Percentiles rank a stretch among this genome's conserved stretches.
Conservation (phyloP, 2,329 filamentous ascomycete species). For the Thielaviopsis populi region DNA sequence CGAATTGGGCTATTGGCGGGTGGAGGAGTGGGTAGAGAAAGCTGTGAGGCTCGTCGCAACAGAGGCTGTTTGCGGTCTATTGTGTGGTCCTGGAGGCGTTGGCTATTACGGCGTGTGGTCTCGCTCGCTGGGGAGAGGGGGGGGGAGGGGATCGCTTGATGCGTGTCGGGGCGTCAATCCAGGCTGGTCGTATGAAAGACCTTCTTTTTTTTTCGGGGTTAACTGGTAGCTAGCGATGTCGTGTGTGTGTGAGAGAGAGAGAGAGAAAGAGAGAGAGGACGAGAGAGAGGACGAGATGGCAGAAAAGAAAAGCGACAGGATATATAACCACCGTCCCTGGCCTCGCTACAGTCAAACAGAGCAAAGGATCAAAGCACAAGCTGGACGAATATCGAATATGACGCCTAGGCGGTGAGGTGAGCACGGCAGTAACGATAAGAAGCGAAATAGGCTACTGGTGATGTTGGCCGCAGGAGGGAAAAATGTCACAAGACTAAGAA, state of each 20-base stretch:
- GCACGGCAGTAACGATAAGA: neutral
- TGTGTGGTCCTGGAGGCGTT: neutral
- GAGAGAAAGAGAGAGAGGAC: too few species aligned
- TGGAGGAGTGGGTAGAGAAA: too few species aligned
- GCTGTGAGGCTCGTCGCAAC: neutral
- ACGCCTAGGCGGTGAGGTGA: neutral
- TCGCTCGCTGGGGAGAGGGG: neutral
- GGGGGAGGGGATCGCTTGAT: neutral
- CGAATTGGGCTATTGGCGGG: too few species aligned
- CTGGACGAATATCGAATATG: neutral
- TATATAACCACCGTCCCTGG: too few species aligned
- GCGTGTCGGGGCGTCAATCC: too few species aligned
- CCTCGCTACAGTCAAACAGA: too few species aligned
- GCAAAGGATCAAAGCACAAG: too few species aligned
- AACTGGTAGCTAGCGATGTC: too few species aligned
- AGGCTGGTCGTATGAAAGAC: too few species aligned
- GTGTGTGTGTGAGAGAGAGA: too few species aligned
- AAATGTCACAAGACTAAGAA: neutral
- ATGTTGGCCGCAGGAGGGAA: neutral
- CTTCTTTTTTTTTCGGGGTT: too few species aligned
- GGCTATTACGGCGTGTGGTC: neutral
- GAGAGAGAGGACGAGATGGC: neutral
- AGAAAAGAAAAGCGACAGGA: neutral
- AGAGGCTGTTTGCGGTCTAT: neutral
- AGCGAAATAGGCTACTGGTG: neutral